Base-by-base conservation (phyloP, 192 early-diverging fungal genomes). In the Chytriomyces confervae region DNA sequence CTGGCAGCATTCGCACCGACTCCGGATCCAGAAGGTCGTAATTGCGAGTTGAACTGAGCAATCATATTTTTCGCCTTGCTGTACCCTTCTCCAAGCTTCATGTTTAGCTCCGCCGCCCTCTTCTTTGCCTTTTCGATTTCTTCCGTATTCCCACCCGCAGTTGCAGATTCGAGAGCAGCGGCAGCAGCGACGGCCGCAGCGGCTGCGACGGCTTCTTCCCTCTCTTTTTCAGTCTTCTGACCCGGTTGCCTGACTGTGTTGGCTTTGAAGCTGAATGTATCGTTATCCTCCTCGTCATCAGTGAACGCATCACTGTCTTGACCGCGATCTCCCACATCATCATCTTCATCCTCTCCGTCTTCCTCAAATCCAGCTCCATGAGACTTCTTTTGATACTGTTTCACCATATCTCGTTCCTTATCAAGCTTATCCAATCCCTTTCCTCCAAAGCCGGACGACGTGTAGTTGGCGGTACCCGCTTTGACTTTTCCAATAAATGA, bases 391-490 rank as follows among this genome's bases (percentile, higher is more conserved):
- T 99, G 96, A 44, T 96, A 91, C 80, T 93, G 92, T 81, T 97
- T 94, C 20, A 96, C 91, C 73, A 92, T 82, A 70, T 94, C 94
- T 62, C 97, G 90, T 68, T 98, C 93, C 76, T 94, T 93, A 64
- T 98, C 97, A 70, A 99, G 85, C 77, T 93, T 91, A 69, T 97
- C 96, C 45, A 99, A 84, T 27, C 98, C 98, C 80, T 98, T 98
- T 51, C 98, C 98, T 43, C 97, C 96, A 84, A 98, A 99, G 0
- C 98, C 98, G 23, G 88, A 91, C 13, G 91, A 85, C 6, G 88
- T 83, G 44, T 86, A 87, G 60, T 91, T 87, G 29, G 90, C 95
- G 49, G 87, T 87, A 29, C 95, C 95, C 8, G 85, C 83, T 50
- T 93, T 92, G 76, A 94, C 92, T 76, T 95, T 96, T 47, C 86